Base-by-base conservation (phyloP, 2,329 filamentous ascomycete genomes). In the Xylaria sp. region DNA sequence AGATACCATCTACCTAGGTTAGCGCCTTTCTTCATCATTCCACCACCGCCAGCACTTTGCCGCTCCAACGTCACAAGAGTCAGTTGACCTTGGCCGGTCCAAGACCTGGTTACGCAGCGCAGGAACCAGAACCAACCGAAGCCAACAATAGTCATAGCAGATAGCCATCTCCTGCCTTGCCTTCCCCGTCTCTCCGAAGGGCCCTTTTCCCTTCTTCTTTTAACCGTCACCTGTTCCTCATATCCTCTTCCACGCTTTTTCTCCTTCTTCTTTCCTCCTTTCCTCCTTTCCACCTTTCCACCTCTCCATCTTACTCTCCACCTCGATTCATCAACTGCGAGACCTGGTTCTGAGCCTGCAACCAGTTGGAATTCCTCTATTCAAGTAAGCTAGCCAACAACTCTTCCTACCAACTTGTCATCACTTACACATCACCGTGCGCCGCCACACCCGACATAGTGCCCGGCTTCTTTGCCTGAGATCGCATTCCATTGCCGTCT, bases 31-130 rank as follows among this genome's bases (percentile, higher is more conserved):
- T 57, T 61, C 52, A 61, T 57, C 46, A 52, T 56, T 57, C 63
- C 51, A 60, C 28, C 9, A 31, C 9, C 28, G 9, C n/a, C n/a
- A n/a, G n/a, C 25, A 25, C 53, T 43, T 54, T 64, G 49, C 60
- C 53, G 57, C 57, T 53, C 56, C 25, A 64, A 61, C 53, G 57
- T 64, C 61, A 61, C 61, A 56, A n/a, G 47, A 66, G 57, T 66
- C 61, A 64, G 57, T 66, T 64, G 64, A 61, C 58, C 57, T n/a
- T n/a, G 37, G 43, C 47, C 14, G 23, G 40, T 5, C 47, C n/a
- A 12, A 40, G 42, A 58, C 57, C 52, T 43, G 49, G 51, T 46
- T 57, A 28, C 46, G 17, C 28, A 55, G 45, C 9, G 38, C 42
- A 57, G 57, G 57, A 65, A 33, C 58, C n/a, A 59, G 58, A 38